Conservation (phyloP, 73 alveolate genomes). For the Paramecium tetraurelia region DNA sequence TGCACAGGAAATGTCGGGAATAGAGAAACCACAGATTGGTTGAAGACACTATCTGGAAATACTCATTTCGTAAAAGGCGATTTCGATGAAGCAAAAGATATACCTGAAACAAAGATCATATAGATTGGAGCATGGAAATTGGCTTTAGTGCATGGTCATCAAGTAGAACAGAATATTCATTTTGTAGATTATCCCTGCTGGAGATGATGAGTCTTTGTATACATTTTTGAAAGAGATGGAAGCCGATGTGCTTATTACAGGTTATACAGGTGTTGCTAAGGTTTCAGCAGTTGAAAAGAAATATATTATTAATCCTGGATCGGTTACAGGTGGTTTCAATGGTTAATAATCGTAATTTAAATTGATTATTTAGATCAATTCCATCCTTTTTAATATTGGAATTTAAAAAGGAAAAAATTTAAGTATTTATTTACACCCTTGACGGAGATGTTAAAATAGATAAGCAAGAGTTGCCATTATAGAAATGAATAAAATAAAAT, state of each 20-base stretch:
- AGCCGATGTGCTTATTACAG: constrained; percentile 88
- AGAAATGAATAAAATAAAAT: not conserved
- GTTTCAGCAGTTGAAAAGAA: constrained; percentile 87
- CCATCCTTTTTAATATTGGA: constrained; percentile 13
- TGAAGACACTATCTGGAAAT: constrained; percentile 68
- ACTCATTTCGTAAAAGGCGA: constrained; percentile 89
- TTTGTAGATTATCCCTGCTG: constrained; percentile 82
- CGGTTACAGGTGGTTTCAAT: constrained; percentile 90
- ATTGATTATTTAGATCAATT: not conserved
- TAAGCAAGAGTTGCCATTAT: not conserved
- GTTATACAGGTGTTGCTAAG: constrained; percentile 86
- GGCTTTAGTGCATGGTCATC: constrained; percentile 92
- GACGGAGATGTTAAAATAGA: constrained; percentile 23
- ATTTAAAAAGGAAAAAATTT: not conserved
- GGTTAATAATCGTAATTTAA: constrained; percentile 40
- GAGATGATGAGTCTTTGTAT: constrained; percentile 89
- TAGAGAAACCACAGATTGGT: constrained; percentile 91
- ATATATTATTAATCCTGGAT: constrained; percentile 96
- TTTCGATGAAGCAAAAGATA: constrained; percentile 77
- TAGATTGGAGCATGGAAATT: constrained; percentile 87
- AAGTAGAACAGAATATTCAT: constrained; percentile 46
- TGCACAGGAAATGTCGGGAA: constrained; percentile 91
- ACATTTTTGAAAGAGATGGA: constrained; percentile 84
- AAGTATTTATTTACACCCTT: not conserved
- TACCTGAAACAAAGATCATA: constrained; percentile 86